These are phyloP conservation scores for Neurospora sublineolata DNA, from an alignment of 495 filamentous ascomycete species.

Conservation along the genomic window DNA sequence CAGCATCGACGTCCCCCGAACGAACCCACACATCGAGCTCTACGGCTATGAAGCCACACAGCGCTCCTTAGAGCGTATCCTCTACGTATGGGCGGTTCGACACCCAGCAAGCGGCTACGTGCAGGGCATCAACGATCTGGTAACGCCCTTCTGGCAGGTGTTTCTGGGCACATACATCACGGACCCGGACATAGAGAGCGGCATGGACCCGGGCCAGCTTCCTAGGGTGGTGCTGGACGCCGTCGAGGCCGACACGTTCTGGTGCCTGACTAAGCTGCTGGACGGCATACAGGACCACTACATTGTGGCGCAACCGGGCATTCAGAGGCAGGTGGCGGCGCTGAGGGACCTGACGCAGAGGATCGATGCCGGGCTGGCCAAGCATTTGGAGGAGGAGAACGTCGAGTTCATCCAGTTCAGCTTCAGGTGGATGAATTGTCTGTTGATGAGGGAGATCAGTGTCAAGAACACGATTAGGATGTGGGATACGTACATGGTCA, in stretches of 20 bases:
- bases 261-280: slow-evolving; percentile 91
- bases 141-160: slow-evolving; percentile 95
- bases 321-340: slow-evolving; percentile 82
- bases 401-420: slow-evolving; percentile 99
- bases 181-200: slow-evolving; percentile 78
- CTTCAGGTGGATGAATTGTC: slow-evolving; percentile 99
- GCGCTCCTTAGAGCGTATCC: slow-evolving; percentile 79
- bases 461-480: slow-evolving; percentile 93
- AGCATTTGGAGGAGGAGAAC: slow-evolving; percentile 76
- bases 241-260: slow-evolving; percentile 95
- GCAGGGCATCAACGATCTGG: slow-evolving; percentile 95
- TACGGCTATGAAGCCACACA: slow-evolving; percentile 96
- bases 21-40: slow-evolving; percentile 87
- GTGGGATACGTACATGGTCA: slow-evolving; percentile 98
- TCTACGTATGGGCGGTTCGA: slow-evolving; percentile 95
- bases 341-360: slow-evolving; percentile 79
- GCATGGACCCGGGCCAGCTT: slow-evolving; percentile 92
- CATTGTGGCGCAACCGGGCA: slow-evolving; percentile 92
- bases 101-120: slow-evolving; percentile 97
- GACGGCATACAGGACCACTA: slow-evolving; percentile 99
- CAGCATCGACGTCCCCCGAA: slow-evolving; percentile 94
- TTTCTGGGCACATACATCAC: slow-evolving; percentile 92
- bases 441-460: slow-evolving; percentile 93
- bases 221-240: slow-evolving; percentile 87
- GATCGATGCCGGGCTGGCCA: slow-evolving; percentile 75